phyloP scores from a whole-genome alignment of 2,329 filamentous ascomycete genomes.

The Cladosporium phlei region DNA sequence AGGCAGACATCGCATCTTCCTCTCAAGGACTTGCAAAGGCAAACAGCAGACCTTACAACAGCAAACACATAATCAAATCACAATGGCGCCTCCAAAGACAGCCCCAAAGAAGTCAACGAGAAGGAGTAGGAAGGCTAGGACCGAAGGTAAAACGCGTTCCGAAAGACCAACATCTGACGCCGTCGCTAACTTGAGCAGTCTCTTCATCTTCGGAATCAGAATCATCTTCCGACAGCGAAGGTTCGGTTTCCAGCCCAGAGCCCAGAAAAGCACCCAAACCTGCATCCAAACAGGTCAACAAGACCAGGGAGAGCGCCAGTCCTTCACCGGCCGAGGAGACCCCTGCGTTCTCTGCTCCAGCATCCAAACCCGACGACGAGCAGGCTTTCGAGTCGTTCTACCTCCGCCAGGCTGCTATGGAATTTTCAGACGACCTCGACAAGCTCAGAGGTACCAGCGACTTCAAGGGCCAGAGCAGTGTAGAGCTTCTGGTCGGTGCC shows the following conservation, averaged over 20 bases:
- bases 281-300: not conserved
- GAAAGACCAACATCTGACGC: not conserved
- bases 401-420: conserved; percentile 62
- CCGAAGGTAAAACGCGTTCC: not conserved
- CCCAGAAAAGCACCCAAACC: not conserved
- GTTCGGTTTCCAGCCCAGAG: conserved; percentile 4
- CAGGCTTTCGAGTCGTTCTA: conserved; percentile 59
- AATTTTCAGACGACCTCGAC: conserved; percentile 71
- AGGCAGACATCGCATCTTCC: not conserved
- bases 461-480: conserved; percentile 59
- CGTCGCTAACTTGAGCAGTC: conserved; percentile 1
- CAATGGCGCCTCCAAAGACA: conserved; percentile 18
- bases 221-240: conserved; percentile 7
- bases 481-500: conserved; percentile 62
- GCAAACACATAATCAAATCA: too few species aligned
- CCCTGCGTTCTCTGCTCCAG: not conserved
- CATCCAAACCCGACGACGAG: conserved; percentile 19
- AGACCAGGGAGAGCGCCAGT: not conserved
- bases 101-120: conserved; percentile 6
- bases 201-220: conserved; percentile 7
- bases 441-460: conserved; percentile 64
- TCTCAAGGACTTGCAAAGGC: conserved; percentile 10
- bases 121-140: conserved; percentile 11
- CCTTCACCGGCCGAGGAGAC: conserved; percentile 9
- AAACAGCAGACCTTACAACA: too few species aligned